Evolutionary conservation across 768 basidiomycete species (phyloP), one percentile per base, ranked within the genome.

Genomic region (Tylopilus rubrobrunneus): DNA sequence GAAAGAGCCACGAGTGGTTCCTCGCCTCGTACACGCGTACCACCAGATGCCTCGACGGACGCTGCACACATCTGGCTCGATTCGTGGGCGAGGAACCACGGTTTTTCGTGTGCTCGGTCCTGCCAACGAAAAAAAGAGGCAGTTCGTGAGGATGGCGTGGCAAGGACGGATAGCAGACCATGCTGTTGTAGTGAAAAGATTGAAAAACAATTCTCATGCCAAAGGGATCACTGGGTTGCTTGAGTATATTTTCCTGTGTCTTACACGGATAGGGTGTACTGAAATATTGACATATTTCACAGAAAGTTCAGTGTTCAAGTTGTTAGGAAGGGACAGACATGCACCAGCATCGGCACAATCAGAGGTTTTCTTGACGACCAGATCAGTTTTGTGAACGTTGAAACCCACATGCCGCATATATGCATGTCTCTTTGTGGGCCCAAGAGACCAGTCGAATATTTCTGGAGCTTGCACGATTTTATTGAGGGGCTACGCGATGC

Each of bases 401-500:
- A 40, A 15, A 52, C 45, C 7, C 34, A 37, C 4, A 27, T 46
- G 9, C 37, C 40, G 5, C 29, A 10, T 1, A 1, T 19, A 19
- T 19, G 19, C 19, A 19, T 40, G 9, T 52, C 52, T 17, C 6
- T 34, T 3, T 52, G 15, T 15, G 45, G 25, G 45, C 7, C 47
- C 29, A 52, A 31, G 37, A 12, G 45, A 5, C 44, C 21, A 1
- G 45, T 52, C 4, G 37, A 37, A 3, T 45, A 45, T 23, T 52
- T 52, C 31, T 52, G 45, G 52, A 29, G 51, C 4, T 10, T 46
- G 6, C 51, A 52, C 7, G 51, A 52, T 7, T 52, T 52, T 15
- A 44, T 45, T 11, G 44, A 29, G 8, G 52, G 52, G 3, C 14
- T 47, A 19, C 39, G 45, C 3, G 52, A 39, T 3, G 45, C 52